Base-by-base conservation (phyloP, 2,329 filamentous ascomycete species). In the Alternaria rosae region DNA sequence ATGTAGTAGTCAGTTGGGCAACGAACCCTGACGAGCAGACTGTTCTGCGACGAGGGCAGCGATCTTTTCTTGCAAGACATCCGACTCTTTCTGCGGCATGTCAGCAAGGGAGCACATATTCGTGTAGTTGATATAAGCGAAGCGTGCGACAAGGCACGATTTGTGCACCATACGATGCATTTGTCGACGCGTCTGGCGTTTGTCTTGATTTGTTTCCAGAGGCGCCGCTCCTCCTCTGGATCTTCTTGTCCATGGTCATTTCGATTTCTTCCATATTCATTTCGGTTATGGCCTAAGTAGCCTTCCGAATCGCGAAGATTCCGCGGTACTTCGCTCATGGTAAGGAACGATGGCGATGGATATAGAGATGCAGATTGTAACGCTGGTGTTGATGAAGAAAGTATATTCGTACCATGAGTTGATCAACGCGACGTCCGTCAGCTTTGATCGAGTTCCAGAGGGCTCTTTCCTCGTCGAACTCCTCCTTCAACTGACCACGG, bases 381-480 rank as follows among this genome's bases (percentile, higher is more conserved):
- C 28, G 45, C 47, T 32, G n/a, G 47, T 28, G 48, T 35, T 45
- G 17, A 20, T 23, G 28, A 45, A 52, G 45, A 23, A 41, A 43
- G 21, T 26, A 54, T 44, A 51, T 17, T 72, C 82, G 76, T 80
- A 84, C 83, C 71, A 83, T 80, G 68, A 84, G 79, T 41, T 70
- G 72, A 60, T 85, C 83, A 26, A 84, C 80, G 47, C 81, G 77
- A 52, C 79, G 81, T 6, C 79, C 82, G 65, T 83, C 81, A 43
- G 77, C 76, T 54, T 78, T 78, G 60, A 85, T 82, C 61, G 81
- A 78, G 55, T 80, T 82, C 83, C 83, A 85, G 56, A 85, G 71
- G 15, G 81, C 76, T 30, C 82, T 77, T 70, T 85, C 83, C 70
- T 85, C 83, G 57, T 85, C 83, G 45, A 82, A 79, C 62, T 85